phyloP scores from a whole-genome alignment of 2,329 filamentous ascomycete species.

The Salinomyces thailandicus region DNA sequence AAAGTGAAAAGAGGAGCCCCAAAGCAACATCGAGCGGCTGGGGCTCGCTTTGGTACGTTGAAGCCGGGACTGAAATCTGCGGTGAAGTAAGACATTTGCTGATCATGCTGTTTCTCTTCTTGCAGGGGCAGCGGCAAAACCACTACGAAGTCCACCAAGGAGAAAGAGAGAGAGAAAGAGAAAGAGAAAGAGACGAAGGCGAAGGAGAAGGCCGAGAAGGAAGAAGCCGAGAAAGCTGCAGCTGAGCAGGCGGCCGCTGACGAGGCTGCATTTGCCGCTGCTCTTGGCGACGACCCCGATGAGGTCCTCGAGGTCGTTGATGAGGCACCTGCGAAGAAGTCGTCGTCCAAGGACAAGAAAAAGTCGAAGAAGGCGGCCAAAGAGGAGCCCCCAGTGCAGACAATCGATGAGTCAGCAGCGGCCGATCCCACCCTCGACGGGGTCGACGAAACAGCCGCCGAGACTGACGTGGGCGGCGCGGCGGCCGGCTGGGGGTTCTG shows the following conservation, averaged over 20 bases:
- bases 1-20: slow-evolving; percentile 32
- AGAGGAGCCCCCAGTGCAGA: slow-evolving; percentile 19
- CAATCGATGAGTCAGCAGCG: slow-evolving; percentile 10
- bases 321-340: slow-evolving; percentile 18
- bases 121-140: slow-evolving; percentile 27
- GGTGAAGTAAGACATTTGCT: no score
- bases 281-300: slow-evolving; percentile 25
- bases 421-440: slow-evolving; percentile 9
- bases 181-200: slow-evolving; percentile 31
- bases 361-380: slow-evolving; percentile 17
- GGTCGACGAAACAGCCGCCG: slow-evolving; percentile 9
- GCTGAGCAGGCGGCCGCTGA: slow-evolving; percentile 27
- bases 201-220: slow-evolving; percentile 34
- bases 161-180: slow-evolving; percentile 25
- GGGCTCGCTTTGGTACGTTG: slow-evolving; percentile 13
- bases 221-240: slow-evolving; percentile 22
- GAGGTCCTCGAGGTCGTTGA: slow-evolving; percentile 25
- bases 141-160: slow-evolving; percentile 26
- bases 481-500: slow-evolving; percentile 33
- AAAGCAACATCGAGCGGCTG: slow-evolving; percentile 21
- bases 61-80: no score
- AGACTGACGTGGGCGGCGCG: slow-evolving; percentile 16
- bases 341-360: slow-evolving; percentile 14
- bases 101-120: slow-evolving; percentile 9
- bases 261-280: slow-evolving; percentile 27